A percentile compares a stretch with the other conserved stretches of the same genome.
Conservation (phyloP, 2,329 filamentous ascomycete species). For the Xylariaceae sp. region DNA sequence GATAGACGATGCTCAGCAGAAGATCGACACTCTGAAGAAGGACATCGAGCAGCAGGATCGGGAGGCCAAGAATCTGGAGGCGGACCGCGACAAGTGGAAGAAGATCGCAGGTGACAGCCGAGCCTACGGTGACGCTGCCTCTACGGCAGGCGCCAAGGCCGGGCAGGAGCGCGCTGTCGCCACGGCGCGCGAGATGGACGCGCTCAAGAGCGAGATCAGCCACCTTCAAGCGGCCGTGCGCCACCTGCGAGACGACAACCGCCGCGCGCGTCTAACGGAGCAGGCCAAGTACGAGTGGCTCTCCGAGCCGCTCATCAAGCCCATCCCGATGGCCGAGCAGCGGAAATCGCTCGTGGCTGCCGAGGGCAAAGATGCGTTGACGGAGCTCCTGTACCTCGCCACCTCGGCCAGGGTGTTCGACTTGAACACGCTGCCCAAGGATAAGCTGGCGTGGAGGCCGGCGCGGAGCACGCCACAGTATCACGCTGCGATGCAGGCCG, state of each 20-base stretch:
- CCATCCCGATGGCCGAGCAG: slow-evolving; percentile 50
- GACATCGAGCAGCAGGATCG: slow-evolving; percentile 63
- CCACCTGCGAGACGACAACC: slow-evolving; percentile 63
- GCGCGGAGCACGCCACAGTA: slow-evolving; percentile 59
- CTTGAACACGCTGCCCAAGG: slow-evolving; percentile 49
- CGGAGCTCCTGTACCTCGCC: slow-evolving; percentile 59
- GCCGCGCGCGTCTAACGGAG: slow-evolving; percentile 53
- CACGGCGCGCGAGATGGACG: slow-evolving; percentile 67
- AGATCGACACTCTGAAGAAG: slow-evolving; percentile 51
- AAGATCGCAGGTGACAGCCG: slow-evolving; percentile 60
- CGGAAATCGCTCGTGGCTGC: slow-evolving; percentile 52
- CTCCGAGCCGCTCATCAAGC: slow-evolving; percentile 52
- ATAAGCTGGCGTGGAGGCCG: slow-evolving; percentile 62
- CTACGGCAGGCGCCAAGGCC: slow-evolving; percentile 43
- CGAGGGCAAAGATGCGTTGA: slow-evolving; percentile 59
- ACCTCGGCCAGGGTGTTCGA: slow-evolving; percentile 53
- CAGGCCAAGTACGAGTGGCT: slow-evolving; percentile 57
- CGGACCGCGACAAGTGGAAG: slow-evolving; percentile 65
- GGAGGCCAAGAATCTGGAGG: slow-evolving; percentile 59
- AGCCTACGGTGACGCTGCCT: slow-evolving; percentile 46
- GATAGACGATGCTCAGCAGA: slow-evolving; percentile 48
- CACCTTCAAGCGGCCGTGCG: slow-evolving; percentile 60
- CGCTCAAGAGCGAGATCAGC: slow-evolving; percentile 62
- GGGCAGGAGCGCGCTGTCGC: slow-evolving; percentile 63
- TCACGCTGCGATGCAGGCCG: slow-evolving; percentile 58